A percentile compares a stretch with the other conserved stretches of the same genome.
Conservation (phyloP, 2,329 filamentous ascomycete genomes). For the Penicillium sp. region DNA sequence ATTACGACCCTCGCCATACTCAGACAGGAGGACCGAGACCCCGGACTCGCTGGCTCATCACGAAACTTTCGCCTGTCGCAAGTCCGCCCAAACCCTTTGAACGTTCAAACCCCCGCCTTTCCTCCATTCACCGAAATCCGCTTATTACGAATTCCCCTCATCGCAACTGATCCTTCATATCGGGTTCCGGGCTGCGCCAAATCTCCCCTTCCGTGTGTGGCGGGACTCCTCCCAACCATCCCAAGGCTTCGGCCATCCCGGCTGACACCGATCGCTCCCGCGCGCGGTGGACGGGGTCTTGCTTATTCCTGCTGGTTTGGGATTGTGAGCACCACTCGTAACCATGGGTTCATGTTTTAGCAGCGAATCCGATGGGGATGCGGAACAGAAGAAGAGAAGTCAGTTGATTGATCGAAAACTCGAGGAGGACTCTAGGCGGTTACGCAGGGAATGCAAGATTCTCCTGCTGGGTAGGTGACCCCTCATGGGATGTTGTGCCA, state of each 20-base stretch:
- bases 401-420: constrained; percentile 92
- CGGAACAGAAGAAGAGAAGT: constrained; percentile 92
- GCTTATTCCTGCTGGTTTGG: constrained; percentile 20
- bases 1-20: background rate
- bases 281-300: constrained; percentile 24
- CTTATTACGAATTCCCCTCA: background rate
- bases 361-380: constrained; percentile 74
- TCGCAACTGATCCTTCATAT: constrained; percentile 1
- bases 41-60: background rate
- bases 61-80: constrained; percentile 9
- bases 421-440: constrained; percentile 88
- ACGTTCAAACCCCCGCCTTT: constrained; percentile 1
- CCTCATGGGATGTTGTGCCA: background rate
- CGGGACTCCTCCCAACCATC: constrained; percentile 14
- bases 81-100: constrained; percentile 3
- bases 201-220: constrained; percentile 13
- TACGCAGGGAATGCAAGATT: constrained; percentile 99
- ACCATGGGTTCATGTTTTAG: constrained; percentile 93
- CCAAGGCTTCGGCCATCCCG: constrained; percentile 23
- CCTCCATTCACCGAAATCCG: constrained; percentile 3
- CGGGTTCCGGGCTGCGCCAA: constrained; percentile 1
- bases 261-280: constrained; percentile 27
- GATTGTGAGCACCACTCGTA: constrained; percentile 16
- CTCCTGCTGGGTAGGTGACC: constrained; percentile 71
- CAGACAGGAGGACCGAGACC: background rate